Percentiles rank a stretch among this genome's conserved stretches.
These are phyloP conservation scores for Colletotrichum brevisporum DNA, from an alignment of 2,329 filamentous ascomycete genomes.

Conservation along the genomic window DNA sequence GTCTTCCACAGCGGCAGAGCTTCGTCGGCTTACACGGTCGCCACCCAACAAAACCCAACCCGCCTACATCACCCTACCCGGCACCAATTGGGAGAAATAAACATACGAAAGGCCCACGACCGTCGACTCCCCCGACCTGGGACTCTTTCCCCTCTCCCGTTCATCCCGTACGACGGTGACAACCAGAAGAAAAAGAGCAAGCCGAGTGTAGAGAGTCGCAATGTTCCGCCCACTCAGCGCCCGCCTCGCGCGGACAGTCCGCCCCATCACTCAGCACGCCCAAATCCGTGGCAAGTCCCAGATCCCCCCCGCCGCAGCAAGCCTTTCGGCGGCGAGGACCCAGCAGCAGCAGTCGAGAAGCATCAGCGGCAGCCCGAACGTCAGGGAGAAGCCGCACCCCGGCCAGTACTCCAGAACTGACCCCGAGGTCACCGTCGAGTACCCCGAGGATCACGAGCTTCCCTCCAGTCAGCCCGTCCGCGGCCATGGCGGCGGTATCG, in stretches of 20 bases:
- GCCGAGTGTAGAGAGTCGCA: not conserved
- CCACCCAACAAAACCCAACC: conserved; percentile 15
- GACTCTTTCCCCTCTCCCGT: not conserved
- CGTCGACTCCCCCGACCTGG: not conserved
- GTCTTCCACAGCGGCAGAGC: conserved; percentile 2
- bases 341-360: conserved; percentile 47
- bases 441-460: conserved; percentile 81
- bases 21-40: conserved; percentile 12
- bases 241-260: conserved; percentile 34
- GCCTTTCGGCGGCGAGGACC: conserved; percentile 29
- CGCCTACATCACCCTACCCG: conserved; percentile 30
- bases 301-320: conserved; percentile 42
- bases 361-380: conserved; percentile 49
- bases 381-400: conserved; percentile 53
- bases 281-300: conserved; percentile 28
- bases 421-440: conserved; percentile 81
- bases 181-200: not conserved
- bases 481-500: conserved; percentile 84
- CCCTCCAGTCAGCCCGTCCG: conserved; percentile 79
- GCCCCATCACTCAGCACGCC: conserved; percentile 27
- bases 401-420: conserved; percentile 86
- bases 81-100: conserved; percentile 3
- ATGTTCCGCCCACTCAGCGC: conserved; percentile 42
- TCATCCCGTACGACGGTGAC: not conserved
- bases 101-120: not conserved